A percentile compares a stretch with the other conserved stretches of the same genome.
Conservation (phyloP, 2,329 filamentous ascomycete genomes). For the Paraphoma chrysanthemicola region DNA sequence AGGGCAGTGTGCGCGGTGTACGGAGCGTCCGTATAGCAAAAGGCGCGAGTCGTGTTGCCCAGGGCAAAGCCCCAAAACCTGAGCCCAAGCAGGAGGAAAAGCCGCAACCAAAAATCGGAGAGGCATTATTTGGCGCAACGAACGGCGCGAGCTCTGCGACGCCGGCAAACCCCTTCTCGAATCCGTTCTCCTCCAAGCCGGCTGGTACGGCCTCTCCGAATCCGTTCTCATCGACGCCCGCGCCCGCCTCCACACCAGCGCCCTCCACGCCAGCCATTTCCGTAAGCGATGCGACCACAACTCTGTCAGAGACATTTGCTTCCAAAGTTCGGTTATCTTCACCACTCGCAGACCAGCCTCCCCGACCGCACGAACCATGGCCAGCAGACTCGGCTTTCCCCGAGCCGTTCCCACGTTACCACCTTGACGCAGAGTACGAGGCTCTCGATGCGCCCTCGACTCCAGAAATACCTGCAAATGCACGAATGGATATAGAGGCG, state of each 20-base stretch:
- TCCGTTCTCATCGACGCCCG: slow-evolving; percentile 59
- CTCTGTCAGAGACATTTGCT: slow-evolving; percentile 78
- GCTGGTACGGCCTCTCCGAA: slow-evolving; percentile 52
- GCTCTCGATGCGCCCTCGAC: slow-evolving; percentile 69
- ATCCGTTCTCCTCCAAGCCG: slow-evolving; percentile 66
- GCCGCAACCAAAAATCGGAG: slow-evolving; percentile 63
- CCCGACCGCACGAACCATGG: slow-evolving; percentile 72
- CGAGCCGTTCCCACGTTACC: slow-evolving; percentile 74
- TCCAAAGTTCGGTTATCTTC: slow-evolving; percentile 68
- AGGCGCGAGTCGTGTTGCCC: slow-evolving; percentile 33
- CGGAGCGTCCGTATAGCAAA: slow-evolving; percentile 68
- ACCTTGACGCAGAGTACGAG: slow-evolving; percentile 91
- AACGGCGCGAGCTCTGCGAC: slow-evolving; percentile 31
- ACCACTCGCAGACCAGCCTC: slow-evolving; percentile 44
- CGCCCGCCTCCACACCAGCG: slow-evolving; percentile 32
- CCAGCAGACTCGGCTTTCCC: slow-evolving; percentile 71
- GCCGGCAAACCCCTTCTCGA: slow-evolving; percentile 49
- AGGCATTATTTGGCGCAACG: slow-evolving; percentile 73
- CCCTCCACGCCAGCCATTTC: slow-evolving; percentile 52
- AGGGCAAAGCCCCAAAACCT: slow-evolving; percentile 24
- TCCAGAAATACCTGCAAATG: slow-evolving; percentile 58
- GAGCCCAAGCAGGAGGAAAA: slow-evolving; percentile 37
- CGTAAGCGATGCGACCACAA: slow-evolving; percentile 41
- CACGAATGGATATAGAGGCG: slow-evolving; percentile 51
- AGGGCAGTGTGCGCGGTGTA: slow-evolving; percentile 79